Percentiles rank a stretch among this genome's conserved stretches.
Evolutionary conservation across 169 alveolate species (phyloP).

Genomic region (Plasmodium gaboni): DNA sequence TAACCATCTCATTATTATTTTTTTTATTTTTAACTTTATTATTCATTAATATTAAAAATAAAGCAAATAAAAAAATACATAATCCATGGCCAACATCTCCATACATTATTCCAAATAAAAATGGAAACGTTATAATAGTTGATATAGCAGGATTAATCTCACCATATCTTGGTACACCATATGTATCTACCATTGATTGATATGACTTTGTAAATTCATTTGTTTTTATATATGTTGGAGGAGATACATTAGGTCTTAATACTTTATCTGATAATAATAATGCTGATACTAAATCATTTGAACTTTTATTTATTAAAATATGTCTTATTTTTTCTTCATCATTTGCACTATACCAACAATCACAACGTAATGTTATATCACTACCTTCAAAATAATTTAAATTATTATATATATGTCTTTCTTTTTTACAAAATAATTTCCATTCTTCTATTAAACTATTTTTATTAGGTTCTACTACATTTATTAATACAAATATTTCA

Average conservation of each 20-base stretch:
- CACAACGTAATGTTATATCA: conserved; percentile 95
- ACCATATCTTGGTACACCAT: conserved; percentile 99
- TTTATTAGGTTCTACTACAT: conserved; percentile 88
- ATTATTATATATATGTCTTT: conserved; percentile 93
- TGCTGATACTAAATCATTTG: conserved; percentile 87
- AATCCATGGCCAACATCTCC: conserved; percentile 99
- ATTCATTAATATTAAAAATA: conserved; percentile 83
- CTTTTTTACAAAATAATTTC: conserved; percentile 94
- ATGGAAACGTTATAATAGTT: conserved; percentile 98
- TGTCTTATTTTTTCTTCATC: conserved; percentile 92
- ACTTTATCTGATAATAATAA: conserved; percentile 86
- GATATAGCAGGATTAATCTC: conserved; percentile 98
- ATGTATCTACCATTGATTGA: conserved; percentile 98
- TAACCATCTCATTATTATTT: conserved; percentile 79
- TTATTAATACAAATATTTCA: conserved; percentile 90
- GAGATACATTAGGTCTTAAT: conserved; percentile 84
- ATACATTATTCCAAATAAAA: conserved; percentile 99
- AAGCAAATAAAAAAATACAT: conserved; percentile 89
- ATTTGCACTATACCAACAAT: conserved; percentile 96
- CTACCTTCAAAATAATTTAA: conserved; percentile 94
- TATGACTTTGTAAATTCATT: conserved; percentile 93
- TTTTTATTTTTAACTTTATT: conserved; percentile 83
- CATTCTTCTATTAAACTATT: conserved; percentile 95
- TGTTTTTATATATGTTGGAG: conserved; percentile 97
- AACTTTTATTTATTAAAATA: conserved; percentile 85